These are phyloP conservation scores for Pichia sp. DNA, from an alignment of 1,139 yeast species.

Conservation along the genomic window DNA sequence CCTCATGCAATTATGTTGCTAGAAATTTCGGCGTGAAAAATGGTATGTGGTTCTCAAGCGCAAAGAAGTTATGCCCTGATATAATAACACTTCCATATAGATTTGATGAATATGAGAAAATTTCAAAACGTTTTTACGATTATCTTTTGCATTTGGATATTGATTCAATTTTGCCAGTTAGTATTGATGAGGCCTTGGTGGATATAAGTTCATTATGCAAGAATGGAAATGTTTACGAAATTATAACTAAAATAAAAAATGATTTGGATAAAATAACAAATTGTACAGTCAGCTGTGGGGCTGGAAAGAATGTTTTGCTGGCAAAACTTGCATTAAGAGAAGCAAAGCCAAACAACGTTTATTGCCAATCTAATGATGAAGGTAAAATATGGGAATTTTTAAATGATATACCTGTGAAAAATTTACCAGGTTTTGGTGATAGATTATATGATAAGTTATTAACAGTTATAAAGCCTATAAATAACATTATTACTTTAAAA, in stretches of 20 bases:
- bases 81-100: slow-evolving; percentile 62
- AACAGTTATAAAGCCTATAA: slow-evolving; percentile 20
- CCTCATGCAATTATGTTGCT: slow-evolving; percentile 88
- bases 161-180: slow-evolving; percentile 71
- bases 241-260: slow-evolving; percentile 35
- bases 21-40: slow-evolving; percentile 66
- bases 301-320: slow-evolving; percentile 60
- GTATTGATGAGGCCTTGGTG: slow-evolving; percentile 83
- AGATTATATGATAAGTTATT: slow-evolving; percentile 44
- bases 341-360: slow-evolving; percentile 79
- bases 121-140: slow-evolving; percentile 50
- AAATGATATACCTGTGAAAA: slow-evolving; percentile 39
- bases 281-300: slow-evolving; percentile 76
- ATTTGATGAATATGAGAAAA: slow-evolving; percentile 63
- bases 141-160: slow-evolving; percentile 36
- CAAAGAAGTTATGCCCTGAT: slow-evolving; percentile 58
- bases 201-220: slow-evolving; percentile 46
- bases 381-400: slow-evolving; percentile 34
- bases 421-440: slow-evolving; percentile 83
- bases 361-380: slow-evolving; percentile 24
- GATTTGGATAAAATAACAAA: slow-evolving; percentile 43
- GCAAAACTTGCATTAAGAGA: slow-evolving; percentile 70
- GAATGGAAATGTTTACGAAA: slow-evolving; percentile 30
- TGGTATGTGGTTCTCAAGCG: slow-evolving; percentile 84
- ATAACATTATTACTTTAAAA: slow-evolving; percentile 23